Evolutionary conservation across 2,329 filamentous ascomycete genomes (phyloP).

Genomic region (Penicillium sp.): DNA sequence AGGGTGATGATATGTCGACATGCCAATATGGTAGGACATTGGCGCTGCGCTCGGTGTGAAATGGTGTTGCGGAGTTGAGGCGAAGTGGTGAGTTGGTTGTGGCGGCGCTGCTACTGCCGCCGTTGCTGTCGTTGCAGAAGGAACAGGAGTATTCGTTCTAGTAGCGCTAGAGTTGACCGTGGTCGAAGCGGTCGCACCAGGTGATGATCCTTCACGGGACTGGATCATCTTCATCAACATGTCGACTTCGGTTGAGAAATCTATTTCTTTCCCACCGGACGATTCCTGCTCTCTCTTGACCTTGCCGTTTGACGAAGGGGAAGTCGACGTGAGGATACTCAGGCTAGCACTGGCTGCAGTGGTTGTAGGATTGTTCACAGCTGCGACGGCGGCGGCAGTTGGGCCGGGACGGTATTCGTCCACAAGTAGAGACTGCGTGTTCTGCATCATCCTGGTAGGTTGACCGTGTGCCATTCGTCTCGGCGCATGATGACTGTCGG

Average conservation of each 20-base stretch:
- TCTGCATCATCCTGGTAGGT: background rate
- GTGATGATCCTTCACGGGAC: slow-evolving; percentile 27
- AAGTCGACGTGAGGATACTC: background rate
- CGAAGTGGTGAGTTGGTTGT: slow-evolving; percentile 33
- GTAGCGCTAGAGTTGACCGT: background rate
- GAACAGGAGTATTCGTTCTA: background rate
- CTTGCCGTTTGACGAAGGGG: background rate
- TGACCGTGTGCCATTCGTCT: slow-evolving; percentile 4
- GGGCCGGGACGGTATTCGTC: slow-evolving; percentile 7
- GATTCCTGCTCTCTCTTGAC: slow-evolving; percentile 7
- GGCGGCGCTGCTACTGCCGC: slow-evolving; percentile 11
- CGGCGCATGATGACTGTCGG: slow-evolving; percentile 1
- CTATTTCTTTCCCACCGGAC: slow-evolving; percentile 39
- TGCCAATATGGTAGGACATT: slow-evolving; percentile 17
- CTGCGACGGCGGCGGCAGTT: background rate
- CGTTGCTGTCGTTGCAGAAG: slow-evolving; percentile 24
- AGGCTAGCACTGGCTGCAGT: background rate
- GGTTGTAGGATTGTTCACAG: background rate
- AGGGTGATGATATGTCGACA: slow-evolving; percentile 23
- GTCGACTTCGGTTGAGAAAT: slow-evolving; percentile 80
- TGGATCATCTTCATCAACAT: slow-evolving; percentile 87
- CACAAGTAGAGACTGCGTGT: background rate
- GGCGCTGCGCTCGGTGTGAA: slow-evolving; percentile 20
- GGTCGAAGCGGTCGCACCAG: slow-evolving; percentile 15
- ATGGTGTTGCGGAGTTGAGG: slow-evolving; percentile 30